A percentile compares a stretch with the other conserved stretches of the same genome.
Evolutionary conservation across 1,139 yeast genomes (phyloP).

Genomic region (Saccharomyces hybrid): DNA sequence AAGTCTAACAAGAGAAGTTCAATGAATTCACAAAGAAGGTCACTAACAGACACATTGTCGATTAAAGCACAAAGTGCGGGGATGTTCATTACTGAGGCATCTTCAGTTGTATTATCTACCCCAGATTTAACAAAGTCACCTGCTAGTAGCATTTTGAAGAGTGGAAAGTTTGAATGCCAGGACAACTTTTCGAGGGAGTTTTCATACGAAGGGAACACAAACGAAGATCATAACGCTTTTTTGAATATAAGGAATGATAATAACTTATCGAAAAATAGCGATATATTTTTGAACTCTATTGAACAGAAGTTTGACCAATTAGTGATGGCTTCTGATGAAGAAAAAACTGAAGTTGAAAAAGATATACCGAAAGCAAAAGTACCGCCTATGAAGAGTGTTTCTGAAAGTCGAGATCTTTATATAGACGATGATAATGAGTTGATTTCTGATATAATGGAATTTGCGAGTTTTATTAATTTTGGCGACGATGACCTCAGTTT

Average conservation of each 20-base stretch:
- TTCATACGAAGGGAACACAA: background rate
- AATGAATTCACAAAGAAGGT: conserved; percentile 23
- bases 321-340: conserved; percentile 1
- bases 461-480: conserved; percentile 59
- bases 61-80: conserved; percentile 36
- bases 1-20: conserved; percentile 25
- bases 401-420: background rate
- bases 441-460: conserved; percentile 42
- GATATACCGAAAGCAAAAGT: conserved; percentile 13
- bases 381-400: conserved; percentile 20
- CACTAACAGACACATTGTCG: conserved; percentile 33
- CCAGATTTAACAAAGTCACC: conserved; percentile 36
- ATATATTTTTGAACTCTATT: background rate
- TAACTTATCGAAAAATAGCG: background rate
- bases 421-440: conserved; percentile 31
- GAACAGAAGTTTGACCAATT: background rate
- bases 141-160: conserved; percentile 48
- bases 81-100: conserved; percentile 34
- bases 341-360: conserved; percentile 5
- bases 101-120: conserved; percentile 26
- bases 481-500: conserved; percentile 37
- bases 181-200: conserved; percentile 8
- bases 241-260: background rate
- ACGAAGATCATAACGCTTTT: background rate
- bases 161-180: conserved; percentile 27